phyloP scores from a whole-genome alignment of 75 land plant species.

The Sequoia sempervirens region DNA sequence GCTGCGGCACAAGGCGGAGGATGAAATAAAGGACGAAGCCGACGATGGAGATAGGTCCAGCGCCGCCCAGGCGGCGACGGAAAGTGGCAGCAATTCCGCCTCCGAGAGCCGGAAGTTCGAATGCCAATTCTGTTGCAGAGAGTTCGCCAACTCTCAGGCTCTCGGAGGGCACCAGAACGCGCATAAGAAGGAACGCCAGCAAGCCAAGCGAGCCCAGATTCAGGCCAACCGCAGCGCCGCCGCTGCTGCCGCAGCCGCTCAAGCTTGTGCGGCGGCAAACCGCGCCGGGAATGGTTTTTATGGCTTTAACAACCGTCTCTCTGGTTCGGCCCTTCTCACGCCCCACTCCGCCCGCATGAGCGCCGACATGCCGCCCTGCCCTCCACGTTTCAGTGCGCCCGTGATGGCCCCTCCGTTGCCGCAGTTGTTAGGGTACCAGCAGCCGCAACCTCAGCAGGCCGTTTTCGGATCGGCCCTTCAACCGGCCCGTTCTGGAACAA shows the following conservation, averaged over 20 bases:
- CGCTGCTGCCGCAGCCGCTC: conserved; percentile 5
- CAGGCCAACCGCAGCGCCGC: conserved; percentile 23
- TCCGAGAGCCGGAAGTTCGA: conserved; percentile 31
- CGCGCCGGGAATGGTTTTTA: neutral
- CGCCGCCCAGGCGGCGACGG: neutral
- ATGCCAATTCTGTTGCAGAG: conserved; percentile 50
- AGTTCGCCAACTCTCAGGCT: conserved; percentile 54
- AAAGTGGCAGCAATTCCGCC: neutral
- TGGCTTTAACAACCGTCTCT: neutral
- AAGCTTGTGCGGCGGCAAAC: neutral
- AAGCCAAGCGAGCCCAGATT: conserved; percentile 42
- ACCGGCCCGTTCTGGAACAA: neutral
- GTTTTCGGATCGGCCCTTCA: neutral
- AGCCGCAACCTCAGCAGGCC: neutral
- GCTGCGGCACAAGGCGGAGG: neutral
- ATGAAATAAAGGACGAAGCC: neutral
- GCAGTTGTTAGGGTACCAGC: neutral
- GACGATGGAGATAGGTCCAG: neutral
- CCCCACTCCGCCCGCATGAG: neutral
- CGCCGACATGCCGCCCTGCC: neutral
- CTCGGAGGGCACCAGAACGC: conserved; percentile 61
- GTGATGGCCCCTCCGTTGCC: neutral
- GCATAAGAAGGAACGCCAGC: conserved; percentile 53
- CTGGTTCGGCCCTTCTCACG: neutral
- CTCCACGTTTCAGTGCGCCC: neutral